Conservation (phyloP, 176 grass and related monocot genomes). For the Oryza punctata region DNA sequence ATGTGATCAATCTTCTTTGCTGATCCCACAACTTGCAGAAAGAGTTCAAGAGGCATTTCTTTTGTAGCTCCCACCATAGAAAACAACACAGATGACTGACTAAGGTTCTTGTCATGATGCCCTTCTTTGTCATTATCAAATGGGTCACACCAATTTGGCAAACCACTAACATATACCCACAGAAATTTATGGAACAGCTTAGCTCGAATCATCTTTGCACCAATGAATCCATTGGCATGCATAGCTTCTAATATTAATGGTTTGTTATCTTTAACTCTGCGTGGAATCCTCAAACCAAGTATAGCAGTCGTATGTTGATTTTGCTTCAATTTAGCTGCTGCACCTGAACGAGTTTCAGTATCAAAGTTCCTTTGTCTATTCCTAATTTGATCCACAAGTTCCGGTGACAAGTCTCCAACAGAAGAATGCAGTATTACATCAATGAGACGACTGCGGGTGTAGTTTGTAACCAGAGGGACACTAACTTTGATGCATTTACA, state of each 20-base stretch:
- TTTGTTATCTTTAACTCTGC: slow-evolving; percentile 60
- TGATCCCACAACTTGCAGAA: slow-evolving; percentile 95
- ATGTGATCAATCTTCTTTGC: slow-evolving; percentile 89
- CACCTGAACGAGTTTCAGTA: slow-evolving; percentile 56
- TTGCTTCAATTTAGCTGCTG: slow-evolving; percentile 65
- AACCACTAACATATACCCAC: slow-evolving; percentile 67
- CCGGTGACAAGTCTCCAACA: slow-evolving; percentile 62
- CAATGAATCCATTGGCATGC: slow-evolving; percentile 87
- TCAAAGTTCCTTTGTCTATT: slow-evolving; percentile 79
- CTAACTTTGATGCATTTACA: slow-evolving; percentile 88
- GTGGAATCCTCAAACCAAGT: slow-evolving; percentile 47
- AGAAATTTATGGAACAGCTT: slow-evolving; percentile 92
- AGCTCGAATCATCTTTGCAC: slow-evolving; percentile 88
- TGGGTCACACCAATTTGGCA: slow-evolving; percentile 53
- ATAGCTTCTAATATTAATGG: slow-evolving; percentile 70
- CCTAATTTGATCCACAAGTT: slow-evolving; percentile 81
- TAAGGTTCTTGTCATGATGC: slow-evolving; percentile 47
- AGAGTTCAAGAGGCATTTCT: slow-evolving; percentile 87
- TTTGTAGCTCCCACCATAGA: slow-evolving; percentile 72
- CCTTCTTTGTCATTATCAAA: slow-evolving; percentile 48
- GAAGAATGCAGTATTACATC: slow-evolving; percentile 89
- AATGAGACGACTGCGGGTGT: slow-evolving; percentile 64
- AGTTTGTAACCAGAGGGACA: slow-evolving; percentile 80
- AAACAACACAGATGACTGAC: slow-evolving; percentile 65
- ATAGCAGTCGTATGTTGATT: slow-evolving; percentile 50